Base-by-base conservation (phyloP, 2,329 filamentous ascomycete species). In the Trichoderma atrobrunneum region DNA sequence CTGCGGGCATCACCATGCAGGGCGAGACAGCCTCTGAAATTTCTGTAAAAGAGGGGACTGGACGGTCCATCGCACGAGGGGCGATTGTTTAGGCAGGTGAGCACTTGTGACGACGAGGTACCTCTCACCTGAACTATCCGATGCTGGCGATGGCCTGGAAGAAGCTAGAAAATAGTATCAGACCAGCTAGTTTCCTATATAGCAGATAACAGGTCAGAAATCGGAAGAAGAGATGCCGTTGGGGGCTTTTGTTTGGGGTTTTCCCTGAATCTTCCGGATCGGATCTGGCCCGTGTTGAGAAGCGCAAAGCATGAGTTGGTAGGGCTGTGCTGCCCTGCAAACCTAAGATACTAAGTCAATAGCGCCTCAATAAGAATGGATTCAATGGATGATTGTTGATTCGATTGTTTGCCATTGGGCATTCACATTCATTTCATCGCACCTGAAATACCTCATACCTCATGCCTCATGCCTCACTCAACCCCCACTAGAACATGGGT, bases 1-100 rank as follows among this genome's bases (percentile, higher is more conserved):
- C 16, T 24, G 21, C 32, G n/a, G 7, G 54, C 65, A 60, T 48
- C 65, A 48, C 59, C 34, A 43, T 30, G 34, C 54, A 59, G n/a
- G 32, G 28, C 32, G 32, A 67, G 21, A 57, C 54, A n/a, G 12
- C n/a, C 21, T 36, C 30, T 51, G 21, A 68, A 32, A 59, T 39
- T 3, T 39, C 11, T 59, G 7, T 21, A 59, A 59, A 59, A 64
- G n/a, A 51, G 65, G 43, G 65, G 65, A 67, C 32, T 54, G 54
- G 51, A 12, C 10, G 36, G 18, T 34, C 34, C 36, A 10, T 60
- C 26, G 56, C 28, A 36, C 43, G 48, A 56, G 18, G n/a, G 8
- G 63, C 36, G n/a, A 69, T 69, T 51, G 56, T 69, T 69, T 69
- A 69, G 56, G 66, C 66, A 69, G 66, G 66, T 69, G 56, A 60